A percentile compares a stretch with the other conserved stretches of the same genome.
phyloP scores from a whole-genome alignment of 2,329 filamentous ascomycete genomes.

The Venturia effusa region DNA sequence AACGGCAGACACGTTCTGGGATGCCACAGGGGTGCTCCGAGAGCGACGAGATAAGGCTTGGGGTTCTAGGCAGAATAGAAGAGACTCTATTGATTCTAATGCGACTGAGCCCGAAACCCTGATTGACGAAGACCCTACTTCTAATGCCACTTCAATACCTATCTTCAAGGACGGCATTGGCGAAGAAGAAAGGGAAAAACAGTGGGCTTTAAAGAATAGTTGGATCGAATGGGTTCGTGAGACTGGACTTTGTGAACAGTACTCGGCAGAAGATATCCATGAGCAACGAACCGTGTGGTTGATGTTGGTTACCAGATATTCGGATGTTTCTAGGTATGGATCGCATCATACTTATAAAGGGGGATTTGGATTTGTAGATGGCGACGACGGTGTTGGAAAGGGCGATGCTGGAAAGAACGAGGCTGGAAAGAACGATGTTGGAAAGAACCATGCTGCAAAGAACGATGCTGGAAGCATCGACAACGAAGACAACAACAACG shows the following conservation, averaged over 20 bases:
- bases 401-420: no score
- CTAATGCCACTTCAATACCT: background rate
- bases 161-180: background rate
- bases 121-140: background rate
- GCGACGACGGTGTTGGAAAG: no score
- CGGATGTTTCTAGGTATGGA: background rate
- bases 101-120: background rate
- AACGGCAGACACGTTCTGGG: background rate
- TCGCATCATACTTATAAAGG: background rate
- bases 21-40: background rate
- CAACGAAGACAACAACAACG: background rate
- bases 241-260: background rate
- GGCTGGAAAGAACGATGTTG: no score
- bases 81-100: background rate
- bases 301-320: background rate
- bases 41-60: background rate
- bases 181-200: background rate
- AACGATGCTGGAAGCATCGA: background rate
- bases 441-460: background rate
- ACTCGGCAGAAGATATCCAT: background rate
- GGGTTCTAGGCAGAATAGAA: background rate
- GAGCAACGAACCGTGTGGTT: background rate
- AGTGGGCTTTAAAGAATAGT: background rate
- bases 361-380: no score
- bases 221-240: background rate